Base-by-base conservation (phyloP, 352 stramenopile species). In the Phytophthora crassamura region DNA sequence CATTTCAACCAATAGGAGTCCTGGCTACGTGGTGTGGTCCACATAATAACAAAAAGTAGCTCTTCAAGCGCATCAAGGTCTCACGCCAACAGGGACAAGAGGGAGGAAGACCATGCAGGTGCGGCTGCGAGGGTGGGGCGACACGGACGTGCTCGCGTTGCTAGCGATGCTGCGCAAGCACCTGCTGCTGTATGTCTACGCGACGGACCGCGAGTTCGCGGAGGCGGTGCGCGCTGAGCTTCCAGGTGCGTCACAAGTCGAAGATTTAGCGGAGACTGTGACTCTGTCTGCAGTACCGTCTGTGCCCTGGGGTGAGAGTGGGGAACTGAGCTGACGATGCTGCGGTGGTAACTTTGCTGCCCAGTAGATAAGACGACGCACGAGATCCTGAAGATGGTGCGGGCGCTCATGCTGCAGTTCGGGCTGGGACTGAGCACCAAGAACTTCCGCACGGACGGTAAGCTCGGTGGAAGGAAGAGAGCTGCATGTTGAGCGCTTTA, bases 401-500 rank as follows among this genome's bases (percentile, higher is more conserved):
- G 78, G 10, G 54, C 65, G 14, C 48, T 92, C 5, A 89, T 94
- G 83, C 52, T 70, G 33, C 67, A 86, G 20, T 88, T 93, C 48
- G 64, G 71, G 12, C 60, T 93, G 10, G 71, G 70, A 45, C 65
- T 93, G 36, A 82, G 80, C 56, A 93, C 79, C 20, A 84, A 86
- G 49, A 80, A 82, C 48, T 90, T 93, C 61, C 72, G 71, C 15
- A 89, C 75, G 22, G 81, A 91, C 58, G 76, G 84, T 91, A 39
- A 34, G 65, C 28, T 33, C 14, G 35, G 38, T n/a, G 20, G 22
- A 30, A 28, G 4, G 28, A 32, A 32, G 28, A 32, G 28, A 32
- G 28, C 28, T 32, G 28, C 28, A 8, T 32, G 8, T 32, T 32
- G 28, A 32, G 28, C 5, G 28, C 28, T 32, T 5, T 32, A 32